Evolutionary conservation across 208 protist species (phyloP), one percentile per base, ranked within the genome.

Genomic region (Leishmania guyanensis): DNA sequence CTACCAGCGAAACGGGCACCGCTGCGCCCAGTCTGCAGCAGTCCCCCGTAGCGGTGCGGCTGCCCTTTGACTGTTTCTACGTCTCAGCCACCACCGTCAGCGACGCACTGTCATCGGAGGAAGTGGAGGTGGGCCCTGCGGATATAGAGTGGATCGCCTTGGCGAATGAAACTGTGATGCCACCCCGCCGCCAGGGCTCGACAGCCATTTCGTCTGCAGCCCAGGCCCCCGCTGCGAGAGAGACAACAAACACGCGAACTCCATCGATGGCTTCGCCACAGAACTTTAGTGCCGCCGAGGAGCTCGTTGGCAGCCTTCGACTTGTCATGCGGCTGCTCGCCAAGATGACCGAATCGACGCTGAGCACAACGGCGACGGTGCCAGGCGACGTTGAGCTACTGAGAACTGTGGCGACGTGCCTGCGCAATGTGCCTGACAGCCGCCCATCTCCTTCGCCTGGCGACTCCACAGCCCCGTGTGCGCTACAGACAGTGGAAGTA

Each of bases 91-190:
- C 36, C 48, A 77, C 26, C 16, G 75, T 16, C 12, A 60, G 39
- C 17, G 62, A 62, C 20, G 20, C 33, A 5, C 29, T 29, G 22
- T 2, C 33, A 29, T 48, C 43, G 33, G 48, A 56, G 8, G 46
- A 20, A 3, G 26, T 56, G 20, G 20, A 43, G 22, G 77, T 85
- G 16, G n/a, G 43, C n/a, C 82, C 82, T 9, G 43, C 82, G 14
- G 82, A 85, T 43, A 85, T 85, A 77, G 82, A 85, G 62, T 85
- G 82, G 82, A 85, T 85, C 39, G 75, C 76, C 16, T 66, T 85
- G 62, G 71, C 76, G 5, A 80, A 50, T n/a, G 69, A 80, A 17
- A n/a, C 56, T 4, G 6, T 50, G 36, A 51, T 29, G 50, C 72
- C 65, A 54, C 9, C 62, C 50, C 36, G 62, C 29, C 29, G 39